Evolutionary conservation across 1,284 basidiomycete species (phyloP).

Genomic region (Tilletia horrida): DNA sequence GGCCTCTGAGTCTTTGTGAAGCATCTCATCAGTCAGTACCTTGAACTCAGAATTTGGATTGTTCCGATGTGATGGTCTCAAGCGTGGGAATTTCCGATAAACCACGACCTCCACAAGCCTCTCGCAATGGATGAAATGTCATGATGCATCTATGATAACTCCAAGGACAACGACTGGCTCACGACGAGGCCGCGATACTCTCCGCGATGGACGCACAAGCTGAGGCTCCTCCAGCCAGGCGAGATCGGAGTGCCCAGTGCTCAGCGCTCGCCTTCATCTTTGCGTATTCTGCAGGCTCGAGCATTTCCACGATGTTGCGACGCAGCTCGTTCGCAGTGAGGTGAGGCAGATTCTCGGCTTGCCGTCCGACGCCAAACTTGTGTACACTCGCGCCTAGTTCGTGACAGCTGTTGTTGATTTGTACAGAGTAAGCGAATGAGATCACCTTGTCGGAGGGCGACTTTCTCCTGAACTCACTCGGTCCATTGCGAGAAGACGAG

Average conservation of each 20-base stretch:
- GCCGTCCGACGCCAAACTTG: not conserved
- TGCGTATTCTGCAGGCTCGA: not conserved
- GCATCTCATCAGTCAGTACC: too few relatives aligned
- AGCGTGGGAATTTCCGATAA: too few relatives aligned
- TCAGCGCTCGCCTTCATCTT: not conserved
- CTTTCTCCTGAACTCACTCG: not conserved
- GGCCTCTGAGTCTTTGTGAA: too few relatives aligned
- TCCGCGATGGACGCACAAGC: too few relatives aligned
- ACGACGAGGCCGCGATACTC: too few relatives aligned
- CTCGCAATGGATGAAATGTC: too few relatives aligned
- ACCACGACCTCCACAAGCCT: too few relatives aligned
- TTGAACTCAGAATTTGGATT: too few relatives aligned
- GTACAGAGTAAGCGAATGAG: not conserved
- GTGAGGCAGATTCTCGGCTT: not conserved
- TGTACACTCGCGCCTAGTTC: not conserved
- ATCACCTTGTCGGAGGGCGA: not conserved
- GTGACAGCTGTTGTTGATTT: not conserved
- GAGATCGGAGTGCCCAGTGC: not conserved
- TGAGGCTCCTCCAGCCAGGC: too few relatives aligned
- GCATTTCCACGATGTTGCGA: not conserved
- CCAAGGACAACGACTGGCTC: too few relatives aligned
- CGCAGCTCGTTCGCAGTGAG: not conserved
- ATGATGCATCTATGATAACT: too few relatives aligned
- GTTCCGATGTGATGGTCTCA: too few relatives aligned
- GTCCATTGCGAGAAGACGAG: not conserved